A percentile compares a stretch with the other conserved stretches of the same genome.
These are phyloP conservation scores for Rhodotorula toruloides DNA, from an alignment of 768 basidiomycete genomes.

Conservation along the genomic window DNA sequence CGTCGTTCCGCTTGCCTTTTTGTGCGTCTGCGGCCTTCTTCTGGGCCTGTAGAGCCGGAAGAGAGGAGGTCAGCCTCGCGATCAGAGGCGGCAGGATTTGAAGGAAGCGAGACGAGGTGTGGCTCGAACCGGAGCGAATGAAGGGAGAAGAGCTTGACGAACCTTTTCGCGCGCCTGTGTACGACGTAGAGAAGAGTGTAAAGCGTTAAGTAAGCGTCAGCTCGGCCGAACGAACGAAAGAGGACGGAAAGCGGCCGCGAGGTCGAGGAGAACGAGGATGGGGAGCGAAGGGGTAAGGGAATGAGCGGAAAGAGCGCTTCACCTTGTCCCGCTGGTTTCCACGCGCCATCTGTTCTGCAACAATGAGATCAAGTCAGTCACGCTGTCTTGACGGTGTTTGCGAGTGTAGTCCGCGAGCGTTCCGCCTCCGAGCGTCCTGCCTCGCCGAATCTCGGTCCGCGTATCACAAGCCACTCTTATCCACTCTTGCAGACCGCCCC, in stretches of 20 bases:
- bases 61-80: neutral
- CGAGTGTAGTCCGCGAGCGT: neutral
- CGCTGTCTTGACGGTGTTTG: neutral
- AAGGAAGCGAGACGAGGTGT: neutral
- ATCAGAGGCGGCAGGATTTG: neutral
- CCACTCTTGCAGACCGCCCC: too few species aligned
- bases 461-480: too few species aligned
- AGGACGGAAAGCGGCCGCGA: neutral
- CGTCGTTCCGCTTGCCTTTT: constrained; percentile 15
- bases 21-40: constrained; percentile 19
- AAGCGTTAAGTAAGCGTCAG: too few species aligned
- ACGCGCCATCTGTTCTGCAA: neutral
- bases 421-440: too few species aligned
- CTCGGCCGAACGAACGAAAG: neutral
- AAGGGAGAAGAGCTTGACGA: neutral
- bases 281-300: too few species aligned
- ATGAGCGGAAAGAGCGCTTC: neutral
- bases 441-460: too few species aligned
- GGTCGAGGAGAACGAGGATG: neutral
- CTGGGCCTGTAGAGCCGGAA: constrained; percentile 10
- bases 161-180: constrained; percentile 13
- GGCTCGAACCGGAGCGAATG: too few species aligned
- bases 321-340: constrained; percentile 35
- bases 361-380: neutral
- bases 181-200: neutral